phyloP scores from a whole-genome alignment of 2,329 filamentous ascomycete species.

The Passalora sequoiae region DNA sequence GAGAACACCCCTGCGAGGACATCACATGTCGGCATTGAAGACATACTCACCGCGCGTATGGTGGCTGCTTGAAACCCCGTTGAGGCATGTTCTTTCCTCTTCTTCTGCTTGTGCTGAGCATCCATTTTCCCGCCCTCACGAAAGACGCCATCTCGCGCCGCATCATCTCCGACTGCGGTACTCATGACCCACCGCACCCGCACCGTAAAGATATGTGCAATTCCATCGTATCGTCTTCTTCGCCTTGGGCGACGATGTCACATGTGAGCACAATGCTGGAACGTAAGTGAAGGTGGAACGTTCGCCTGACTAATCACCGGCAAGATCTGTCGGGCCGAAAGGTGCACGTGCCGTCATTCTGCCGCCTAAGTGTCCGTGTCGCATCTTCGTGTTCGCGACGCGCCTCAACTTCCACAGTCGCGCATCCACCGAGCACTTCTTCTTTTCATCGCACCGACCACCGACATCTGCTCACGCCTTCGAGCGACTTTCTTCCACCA shows the following conservation, averaged over 20 bases:
- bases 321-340: too few relatives aligned
- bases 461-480: constrained; percentile 11
- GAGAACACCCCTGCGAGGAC: too few relatives aligned
- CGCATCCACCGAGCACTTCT: constrained; percentile 10
- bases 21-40: too few relatives aligned
- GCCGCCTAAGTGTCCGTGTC: constrained; percentile 3
- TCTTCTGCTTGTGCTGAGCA: constrained; percentile 27
- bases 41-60: constrained; percentile 74
- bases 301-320: too few relatives aligned
- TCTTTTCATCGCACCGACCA: constrained; percentile 9
- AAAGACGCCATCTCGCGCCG: constrained; percentile 10
- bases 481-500: constrained; percentile 17
- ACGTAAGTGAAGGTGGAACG: constrained; percentile 1
- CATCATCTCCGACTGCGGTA: constrained; percentile 15
- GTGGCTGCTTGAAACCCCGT: constrained; percentile 79
- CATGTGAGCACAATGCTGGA: too few relatives aligned
- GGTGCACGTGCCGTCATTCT: background rate
- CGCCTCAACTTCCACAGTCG: too few relatives aligned
- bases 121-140: constrained; percentile 10
- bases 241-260: too few relatives aligned
- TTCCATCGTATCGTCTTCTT: too few relatives aligned
- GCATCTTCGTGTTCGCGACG: constrained; percentile 7
- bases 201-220: too few relatives aligned
- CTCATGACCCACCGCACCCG: constrained; percentile 14
- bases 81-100: constrained; percentile 55